phyloP scores from a whole-genome alignment of 1,284 basidiomycete genomes.

The Austropuccinia psidii region DNA sequence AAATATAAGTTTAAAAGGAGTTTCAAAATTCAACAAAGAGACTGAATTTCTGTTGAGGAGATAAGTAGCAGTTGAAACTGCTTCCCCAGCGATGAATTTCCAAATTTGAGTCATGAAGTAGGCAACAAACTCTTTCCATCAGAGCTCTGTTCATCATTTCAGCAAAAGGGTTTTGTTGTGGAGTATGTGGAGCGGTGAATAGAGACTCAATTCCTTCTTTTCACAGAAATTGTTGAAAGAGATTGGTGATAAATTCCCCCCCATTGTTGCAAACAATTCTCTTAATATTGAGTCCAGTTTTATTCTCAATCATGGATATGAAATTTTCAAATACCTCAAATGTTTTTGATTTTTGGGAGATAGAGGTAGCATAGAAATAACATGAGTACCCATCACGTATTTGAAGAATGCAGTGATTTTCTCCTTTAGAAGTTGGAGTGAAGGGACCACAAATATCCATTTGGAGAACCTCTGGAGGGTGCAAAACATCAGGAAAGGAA shows the following conservation, averaged over 20 bases:
- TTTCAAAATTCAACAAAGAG: background rate
- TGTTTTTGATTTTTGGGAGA: no score
- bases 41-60: background rate
- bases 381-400: no score
- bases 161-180: slow-evolving; percentile 18
- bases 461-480: no score
- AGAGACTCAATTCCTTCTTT: background rate
- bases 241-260: background rate
- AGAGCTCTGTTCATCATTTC: background rate
- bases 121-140: background rate
- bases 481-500: no score
- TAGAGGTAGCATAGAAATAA: no score
- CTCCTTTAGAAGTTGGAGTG: no score
- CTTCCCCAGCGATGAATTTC: background rate
- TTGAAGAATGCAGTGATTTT: no score
- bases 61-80: background rate
- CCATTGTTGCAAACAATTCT: no score
- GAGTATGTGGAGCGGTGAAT: slow-evolving; percentile 1
- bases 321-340: no score
- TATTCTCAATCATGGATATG: no score
- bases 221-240: background rate
- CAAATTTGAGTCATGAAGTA: background rate
- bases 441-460: no score
- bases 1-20: background rate
- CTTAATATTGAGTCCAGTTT: no score